Percentiles rank a stretch among this genome's conserved stretches.
Evolutionary conservation across 345 rosid genomes (phyloP).

Genomic region (Alliaria petiolata): DNA sequence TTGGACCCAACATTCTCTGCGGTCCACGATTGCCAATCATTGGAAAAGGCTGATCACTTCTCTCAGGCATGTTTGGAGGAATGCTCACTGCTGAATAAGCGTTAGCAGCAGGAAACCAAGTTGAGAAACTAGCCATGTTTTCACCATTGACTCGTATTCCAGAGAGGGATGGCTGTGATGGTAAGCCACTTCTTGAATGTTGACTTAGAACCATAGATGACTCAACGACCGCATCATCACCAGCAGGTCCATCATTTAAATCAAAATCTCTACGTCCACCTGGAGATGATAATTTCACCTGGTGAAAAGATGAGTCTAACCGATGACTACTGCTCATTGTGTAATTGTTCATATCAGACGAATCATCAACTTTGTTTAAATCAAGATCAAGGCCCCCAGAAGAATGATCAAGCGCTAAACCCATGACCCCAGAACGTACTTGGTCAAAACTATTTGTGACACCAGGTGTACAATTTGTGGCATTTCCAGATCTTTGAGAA

Average conservation of each 20-base stretch:
- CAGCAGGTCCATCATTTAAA: slow-evolving; percentile 77
- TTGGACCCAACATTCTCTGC: slow-evolving; percentile 56
- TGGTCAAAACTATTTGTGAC: slow-evolving; percentile 30
- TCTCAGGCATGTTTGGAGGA: slow-evolving; percentile 56
- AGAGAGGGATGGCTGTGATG: slow-evolving; percentile 49
- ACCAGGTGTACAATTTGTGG: slow-evolving; percentile 29
- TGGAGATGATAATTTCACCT: slow-evolving; percentile 29
- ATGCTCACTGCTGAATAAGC: slow-evolving; percentile 52
- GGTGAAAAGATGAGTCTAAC: slow-evolving; percentile 37
- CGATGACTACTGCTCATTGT: slow-evolving; percentile 37
- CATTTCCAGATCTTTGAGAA: slow-evolving; percentile 39
- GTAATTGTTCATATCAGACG: slow-evolving; percentile 40
- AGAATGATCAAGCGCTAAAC: slow-evolving; percentile 34
- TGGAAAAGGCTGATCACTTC: slow-evolving; percentile 66
- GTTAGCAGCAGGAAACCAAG: slow-evolving; percentile 62
- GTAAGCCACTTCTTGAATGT: slow-evolving; percentile 36
- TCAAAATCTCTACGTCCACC: slow-evolving; percentile 64
- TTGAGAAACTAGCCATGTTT: slow-evolving; percentile 49
- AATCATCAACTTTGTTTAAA: slow-evolving; percentile 69
- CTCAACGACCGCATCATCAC: slow-evolving; percentile 53
- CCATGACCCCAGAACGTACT: slow-evolving; percentile 28
- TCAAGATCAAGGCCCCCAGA: slow-evolving; percentile 84
- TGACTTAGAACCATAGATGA: slow-evolving; percentile 41
- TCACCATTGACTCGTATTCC: slow-evolving; percentile 44
- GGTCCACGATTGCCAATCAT: slow-evolving; percentile 50